Percentiles rank a stretch among this genome's conserved stretches.
Conservation (phyloP, 2,329 filamentous ascomycete species). For the Trichoderma aggressivum region DNA sequence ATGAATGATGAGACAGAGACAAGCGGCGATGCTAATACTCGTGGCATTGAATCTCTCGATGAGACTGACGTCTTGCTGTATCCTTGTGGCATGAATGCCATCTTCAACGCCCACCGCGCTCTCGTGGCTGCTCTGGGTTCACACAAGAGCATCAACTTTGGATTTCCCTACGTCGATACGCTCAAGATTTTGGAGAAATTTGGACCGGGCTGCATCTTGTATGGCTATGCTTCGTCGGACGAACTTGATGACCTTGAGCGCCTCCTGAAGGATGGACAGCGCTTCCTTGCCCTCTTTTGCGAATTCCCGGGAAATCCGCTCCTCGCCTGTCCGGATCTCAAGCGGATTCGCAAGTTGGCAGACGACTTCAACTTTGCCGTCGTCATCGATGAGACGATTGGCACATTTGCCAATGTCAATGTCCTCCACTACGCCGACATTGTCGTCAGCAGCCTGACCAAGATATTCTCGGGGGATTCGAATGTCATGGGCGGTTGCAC, state of each 20-base stretch:
- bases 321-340: slow-evolving; percentile 77
- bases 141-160: slow-evolving; percentile 80
- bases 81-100: slow-evolving; percentile 90
- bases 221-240: slow-evolving; percentile 71
- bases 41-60: slow-evolving; percentile 62
- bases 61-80: slow-evolving; percentile 89
- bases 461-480: slow-evolving; percentile 94
- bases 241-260: slow-evolving; percentile 82
- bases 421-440: slow-evolving; percentile 86
- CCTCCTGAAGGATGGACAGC: slow-evolving; percentile 68
- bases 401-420: slow-evolving; percentile 94
- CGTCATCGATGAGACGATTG: slow-evolving; percentile 93
- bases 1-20: slow-evolving; percentile 22
- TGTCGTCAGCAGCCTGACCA: slow-evolving; percentile 91
- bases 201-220: slow-evolving; percentile 83
- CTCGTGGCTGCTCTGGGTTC: slow-evolving; percentile 63
- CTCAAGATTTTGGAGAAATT: slow-evolving; percentile 94
- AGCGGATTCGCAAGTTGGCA: slow-evolving; percentile 74
- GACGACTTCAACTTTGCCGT: slow-evolving; percentile 84
- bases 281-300: slow-evolving; percentile 80
- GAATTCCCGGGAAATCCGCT: slow-evolving; percentile 95
- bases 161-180: slow-evolving; percentile 97
- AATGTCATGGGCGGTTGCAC: slow-evolving; percentile 94
- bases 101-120: slow-evolving; percentile 80
- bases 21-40: slow-evolving; percentile 41